Evolutionary conservation across 2,329 filamentous ascomycete genomes (phyloP).

Genomic region (Knufia petricola): DNA sequence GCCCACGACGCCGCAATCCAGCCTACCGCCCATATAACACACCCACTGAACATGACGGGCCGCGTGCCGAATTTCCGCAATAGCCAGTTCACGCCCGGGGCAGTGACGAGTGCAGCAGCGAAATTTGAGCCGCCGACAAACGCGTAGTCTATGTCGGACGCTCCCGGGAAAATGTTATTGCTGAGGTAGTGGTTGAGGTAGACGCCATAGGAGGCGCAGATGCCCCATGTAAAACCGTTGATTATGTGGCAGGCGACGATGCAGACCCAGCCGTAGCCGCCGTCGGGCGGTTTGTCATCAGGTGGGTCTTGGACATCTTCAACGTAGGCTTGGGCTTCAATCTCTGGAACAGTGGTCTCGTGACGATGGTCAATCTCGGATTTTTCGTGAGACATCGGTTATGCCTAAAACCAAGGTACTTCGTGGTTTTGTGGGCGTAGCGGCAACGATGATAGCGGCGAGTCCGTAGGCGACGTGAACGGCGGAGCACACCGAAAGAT

Average conservation of each 20-base stretch:
- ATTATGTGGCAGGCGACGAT: conserved; percentile 23
- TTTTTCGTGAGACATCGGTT: conserved; percentile 5
- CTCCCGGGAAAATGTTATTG: conserved; percentile 23
- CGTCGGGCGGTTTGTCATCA: conserved; percentile 21
- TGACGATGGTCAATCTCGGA: not conserved
- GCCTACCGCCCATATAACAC: conserved; percentile 18
- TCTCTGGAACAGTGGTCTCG: conserved; percentile 6
- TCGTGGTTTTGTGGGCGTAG: not conserved
- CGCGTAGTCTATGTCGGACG: conserved; percentile 25
- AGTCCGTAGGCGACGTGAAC: not conserved
- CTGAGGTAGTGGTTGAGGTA: conserved; percentile 36
- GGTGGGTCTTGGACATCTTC: conserved; percentile 1
- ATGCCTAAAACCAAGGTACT: not conserved
- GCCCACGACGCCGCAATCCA: conserved; percentile 26
- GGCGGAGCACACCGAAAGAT: too few species aligned
- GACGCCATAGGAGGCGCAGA: conserved; percentile 31
- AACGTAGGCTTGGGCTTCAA: conserved; percentile 1
- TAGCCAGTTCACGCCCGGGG: conserved; percentile 24
- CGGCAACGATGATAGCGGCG: not conserved
- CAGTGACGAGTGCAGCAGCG: conserved; percentile 22
- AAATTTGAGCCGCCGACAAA: conserved; percentile 27
- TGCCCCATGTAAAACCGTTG: conserved; percentile 29
- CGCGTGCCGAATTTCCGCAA: conserved; percentile 20
- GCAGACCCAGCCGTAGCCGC: conserved; percentile 28
- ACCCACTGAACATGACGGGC: conserved; percentile 22